phyloP scores from a whole-genome alignment of 2,329 filamentous ascomycete genomes.

The Penicillium vulpinum region DNA sequence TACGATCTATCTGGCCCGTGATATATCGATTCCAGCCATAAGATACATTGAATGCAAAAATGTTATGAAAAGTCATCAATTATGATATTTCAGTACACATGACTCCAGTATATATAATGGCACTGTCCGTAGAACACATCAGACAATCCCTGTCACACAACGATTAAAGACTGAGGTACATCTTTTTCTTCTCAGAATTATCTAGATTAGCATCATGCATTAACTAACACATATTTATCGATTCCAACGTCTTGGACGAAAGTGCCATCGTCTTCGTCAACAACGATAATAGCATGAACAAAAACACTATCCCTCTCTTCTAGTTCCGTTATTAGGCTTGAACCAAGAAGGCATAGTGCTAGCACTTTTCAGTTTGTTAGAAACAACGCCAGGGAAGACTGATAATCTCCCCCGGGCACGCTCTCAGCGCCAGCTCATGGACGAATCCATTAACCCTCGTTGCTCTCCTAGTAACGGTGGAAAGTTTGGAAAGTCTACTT shows the following conservation, averaged over 20 bases:
- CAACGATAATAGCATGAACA: conserved; percentile 12
- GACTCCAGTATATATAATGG: background rate
- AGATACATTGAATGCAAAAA: no score
- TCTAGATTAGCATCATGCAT: background rate
- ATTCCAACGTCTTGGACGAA: conserved; percentile 8
- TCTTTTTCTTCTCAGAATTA: background rate
- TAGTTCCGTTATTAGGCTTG: background rate
- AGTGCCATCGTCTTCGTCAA: conserved; percentile 15
- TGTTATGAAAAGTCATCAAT: no score
- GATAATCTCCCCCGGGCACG: background rate
- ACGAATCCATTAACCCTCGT: background rate
- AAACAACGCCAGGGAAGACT: background rate
- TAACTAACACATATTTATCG: background rate
- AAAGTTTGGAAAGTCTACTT: background rate
- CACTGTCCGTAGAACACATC: background rate
- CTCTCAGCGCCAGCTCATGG: background rate
- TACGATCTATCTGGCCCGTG: background rate
- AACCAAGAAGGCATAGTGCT: background rate
- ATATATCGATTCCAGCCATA: background rate
- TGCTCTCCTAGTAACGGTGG: background rate
- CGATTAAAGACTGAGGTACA: no score
- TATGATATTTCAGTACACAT: background rate
- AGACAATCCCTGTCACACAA: background rate
- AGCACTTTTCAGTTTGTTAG: no score
- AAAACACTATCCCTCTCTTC: conserved; percentile 2